Base-by-base conservation (phyloP, 768 basidiomycete species). In the Kockovaella imperatae region DNA sequence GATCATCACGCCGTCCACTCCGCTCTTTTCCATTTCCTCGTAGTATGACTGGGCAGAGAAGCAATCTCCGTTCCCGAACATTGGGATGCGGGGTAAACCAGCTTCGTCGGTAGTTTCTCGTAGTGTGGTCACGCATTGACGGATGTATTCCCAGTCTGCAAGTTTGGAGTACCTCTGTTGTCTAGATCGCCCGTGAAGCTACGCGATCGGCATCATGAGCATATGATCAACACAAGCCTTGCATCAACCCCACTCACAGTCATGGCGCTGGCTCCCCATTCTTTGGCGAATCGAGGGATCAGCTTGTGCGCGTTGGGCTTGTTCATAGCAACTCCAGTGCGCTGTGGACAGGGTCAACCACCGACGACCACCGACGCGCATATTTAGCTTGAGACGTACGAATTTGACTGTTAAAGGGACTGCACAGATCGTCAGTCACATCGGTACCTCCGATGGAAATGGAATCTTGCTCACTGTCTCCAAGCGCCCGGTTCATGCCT, bases 131-230 rank as follows among this genome's bases (percentile, higher is more conserved):
- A 87, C 87, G 61, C 93, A 95, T 57, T 81, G 74, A 65, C 82
- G 84, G 69, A 95, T 87, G 68, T 97, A 99, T 29, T 79, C 78
- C 89, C 93, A 99, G 65, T 99, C 91, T 8, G 93, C 91, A 1
- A 87, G 75, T 54, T 83, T 83, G 2, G 86, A 83, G 60, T 99
- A 99, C 31, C 95, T 80, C 66, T 97, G 95, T 71, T 96, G 90
- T 30, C 91, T 77, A 4, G 89, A 87, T 23, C 95, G 80, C 8
- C 93, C 93, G 67, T 99, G 93, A n/a, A 99, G 75, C 93, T 97
- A 45, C 2, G n/a, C n/a, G 18, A 13, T 39, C 28, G 29, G 38
- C 5, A 35, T 2, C 1, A 24, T 47, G 34, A 74, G 31, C 45
- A 76, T 77, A 35, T 35, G 3, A 40, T 7, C 39, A 21, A 18